Base-by-base conservation (phyloP, 108 stramenopile species). In the Nitzschia sp. region DNA sequence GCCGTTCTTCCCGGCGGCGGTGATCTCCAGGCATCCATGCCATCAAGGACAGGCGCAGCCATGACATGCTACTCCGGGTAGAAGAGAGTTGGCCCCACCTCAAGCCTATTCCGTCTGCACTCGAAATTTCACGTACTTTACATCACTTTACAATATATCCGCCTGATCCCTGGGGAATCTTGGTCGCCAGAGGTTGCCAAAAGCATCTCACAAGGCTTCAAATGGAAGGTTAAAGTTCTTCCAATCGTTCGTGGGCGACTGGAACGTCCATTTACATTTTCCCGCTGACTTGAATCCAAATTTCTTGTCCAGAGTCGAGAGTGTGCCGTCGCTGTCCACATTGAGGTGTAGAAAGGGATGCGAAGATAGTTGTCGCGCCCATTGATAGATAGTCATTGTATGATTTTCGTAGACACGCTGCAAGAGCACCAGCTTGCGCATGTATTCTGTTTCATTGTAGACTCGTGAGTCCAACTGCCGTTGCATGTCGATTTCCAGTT, bases 171-270 rank as follows among this genome's bases (percentile, higher is more conserved):
- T n/a, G n/a, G n/a, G n/a, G n/a, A n/a, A n/a, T n/a, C n/a, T n/a
- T n/a, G n/a, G n/a, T n/a, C n/a, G n/a, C n/a, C n/a, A n/a, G n/a
- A n/a, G n/a, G n/a, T n/a, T n/a, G n/a, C 38, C 38, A 42, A 9
- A 6, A 42, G 13, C 38, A 6, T 13, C 38, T 42, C 38, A 8
- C 31, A 24, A 61, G 18, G 23, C 3, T 61, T 55, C 62, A 64
- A 68, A 69, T 0, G 68, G 61, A n/a, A 76, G 64, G n/a, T 68
- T 28, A 64, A 70, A 69, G 53, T 76, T 48, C 31, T 69, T 64
- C 75, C 75, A 76, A 34, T 70, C 68, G 18, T 56, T 21, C 25
- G 58, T 67, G 11, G 60, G 59, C 19, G 49, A 27, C 17, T 54
- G 24, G 54, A 64, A 69, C 0, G 31, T 64, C 68, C 68, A 76